Conservation (phyloP, 2,329 filamentous ascomycete genomes). For the Ceratocystis cubensis region DNA sequence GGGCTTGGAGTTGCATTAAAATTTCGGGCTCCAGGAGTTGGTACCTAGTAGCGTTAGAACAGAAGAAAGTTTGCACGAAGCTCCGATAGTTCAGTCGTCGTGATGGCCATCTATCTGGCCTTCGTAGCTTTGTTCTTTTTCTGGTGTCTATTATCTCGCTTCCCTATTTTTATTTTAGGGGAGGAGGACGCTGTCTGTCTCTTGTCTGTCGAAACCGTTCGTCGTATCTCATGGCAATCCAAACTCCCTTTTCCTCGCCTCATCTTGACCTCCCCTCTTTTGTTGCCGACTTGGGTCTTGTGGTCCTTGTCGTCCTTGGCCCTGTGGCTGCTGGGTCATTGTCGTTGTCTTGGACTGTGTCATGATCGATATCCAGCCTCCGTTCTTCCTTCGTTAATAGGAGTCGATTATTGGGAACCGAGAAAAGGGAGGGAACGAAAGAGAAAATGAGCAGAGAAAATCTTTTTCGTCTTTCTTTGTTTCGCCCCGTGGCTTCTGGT, state of each 20-base stretch:
- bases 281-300: background rate
- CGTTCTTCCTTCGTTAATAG: background rate
- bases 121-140: background rate
- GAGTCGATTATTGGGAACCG: background rate
- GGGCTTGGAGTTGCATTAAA: background rate
- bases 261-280: background rate
- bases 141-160: background rate
- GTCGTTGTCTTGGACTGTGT: conserved; percentile 1
- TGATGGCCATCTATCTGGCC: background rate
- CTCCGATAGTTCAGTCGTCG: too few species aligned
- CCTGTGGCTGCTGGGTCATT: background rate
- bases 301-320: background rate
- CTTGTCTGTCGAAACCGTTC: too few species aligned
- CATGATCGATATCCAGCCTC: background rate
- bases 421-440: background rate
- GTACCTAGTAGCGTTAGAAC: background rate
- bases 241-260: too few species aligned
- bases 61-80: background rate
- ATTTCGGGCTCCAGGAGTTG: background rate
- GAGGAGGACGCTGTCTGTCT: background rate
- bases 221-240: too few species aligned
- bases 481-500: background rate
- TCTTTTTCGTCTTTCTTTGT: background rate
- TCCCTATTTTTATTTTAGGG: background rate
- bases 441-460: background rate